A percentile compares a stretch with the other conserved stretches of the same genome.
Conservation (phyloP, 495 filamentous ascomycete species). For the Copromyces sp. region DNA sequence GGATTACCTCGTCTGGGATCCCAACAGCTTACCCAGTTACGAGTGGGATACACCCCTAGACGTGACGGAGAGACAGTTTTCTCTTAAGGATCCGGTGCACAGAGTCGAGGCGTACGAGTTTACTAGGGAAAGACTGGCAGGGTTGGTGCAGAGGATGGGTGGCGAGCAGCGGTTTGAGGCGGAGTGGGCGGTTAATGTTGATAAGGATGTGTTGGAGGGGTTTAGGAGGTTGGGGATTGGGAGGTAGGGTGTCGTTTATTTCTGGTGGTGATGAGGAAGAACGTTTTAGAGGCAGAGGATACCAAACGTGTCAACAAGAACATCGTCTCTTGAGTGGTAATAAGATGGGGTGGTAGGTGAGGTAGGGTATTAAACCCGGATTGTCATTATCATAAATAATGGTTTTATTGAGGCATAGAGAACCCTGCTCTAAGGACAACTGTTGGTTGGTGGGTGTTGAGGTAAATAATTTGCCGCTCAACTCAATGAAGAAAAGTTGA, state of each 20-base stretch:
- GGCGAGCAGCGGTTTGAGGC: constrained; percentile 64
- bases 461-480: background rate
- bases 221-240: constrained; percentile 39
- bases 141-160: constrained; percentile 55
- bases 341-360: background rate
- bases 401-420: background rate
- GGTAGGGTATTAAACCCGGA: background rate
- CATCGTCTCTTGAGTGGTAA: background rate
- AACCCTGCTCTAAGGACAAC: background rate
- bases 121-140: constrained; percentile 53
- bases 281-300: background rate
- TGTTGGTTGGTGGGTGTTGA: background rate
- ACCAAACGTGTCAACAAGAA: background rate
- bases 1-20: constrained; percentile 50
- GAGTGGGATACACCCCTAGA: constrained; percentile 62
- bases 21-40: constrained; percentile 50
- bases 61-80: constrained; percentile 38
- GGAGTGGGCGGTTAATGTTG: constrained; percentile 80
- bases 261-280: background rate
- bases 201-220: constrained; percentile 60
- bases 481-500: background rate
- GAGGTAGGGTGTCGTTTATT: background rate
- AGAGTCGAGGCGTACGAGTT: constrained; percentile 59
- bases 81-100: constrained; percentile 58
- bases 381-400: background rate